phyloP scores from a whole-genome alignment of 805 yeast species.

The Cyberlindnera xishuangbannaensis region DNA sequence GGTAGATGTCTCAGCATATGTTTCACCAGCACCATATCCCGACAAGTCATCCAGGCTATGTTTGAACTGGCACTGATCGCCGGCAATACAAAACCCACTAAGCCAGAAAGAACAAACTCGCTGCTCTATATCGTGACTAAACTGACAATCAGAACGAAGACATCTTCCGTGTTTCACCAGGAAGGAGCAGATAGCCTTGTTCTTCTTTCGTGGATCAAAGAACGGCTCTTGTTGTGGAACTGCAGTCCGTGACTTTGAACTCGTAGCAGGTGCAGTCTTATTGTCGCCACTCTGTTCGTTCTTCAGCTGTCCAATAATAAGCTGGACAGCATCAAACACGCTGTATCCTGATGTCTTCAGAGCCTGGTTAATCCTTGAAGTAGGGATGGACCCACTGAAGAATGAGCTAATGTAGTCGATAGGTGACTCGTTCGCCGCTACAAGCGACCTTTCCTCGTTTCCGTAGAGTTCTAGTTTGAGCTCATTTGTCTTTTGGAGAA shows the following conservation, averaged over 20 bases:
- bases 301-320: constrained; percentile 19
- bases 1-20: neutral
- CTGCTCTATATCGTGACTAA: constrained; percentile 38
- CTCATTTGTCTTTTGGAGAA: constrained; percentile 15
- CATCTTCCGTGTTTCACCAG: constrained; percentile 37
- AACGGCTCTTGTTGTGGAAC: constrained; percentile 3
- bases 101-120: constrained; percentile 43
- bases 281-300: constrained; percentile 1
- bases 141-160: constrained; percentile 38
- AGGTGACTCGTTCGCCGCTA: constrained; percentile 24
- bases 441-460: constrained; percentile 2
- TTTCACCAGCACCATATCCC: neutral
- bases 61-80: constrained; percentile 34
- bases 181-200: constrained; percentile 34
- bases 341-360: constrained; percentile 33
- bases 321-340: constrained; percentile 23
- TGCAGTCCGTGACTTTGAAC: neutral
- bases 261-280: neutral
- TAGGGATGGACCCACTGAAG: constrained; percentile 28
- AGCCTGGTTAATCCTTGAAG: constrained; percentile 30
- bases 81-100: constrained; percentile 38
- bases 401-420: constrained; percentile 31
- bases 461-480: constrained; percentile 20
- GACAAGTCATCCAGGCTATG: constrained; percentile 25
- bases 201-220: constrained; percentile 10